Percentiles rank a stretch among this genome's conserved stretches.
Conservation (phyloP, 257 asterid genomes). For the Hygrophila difformis region DNA sequence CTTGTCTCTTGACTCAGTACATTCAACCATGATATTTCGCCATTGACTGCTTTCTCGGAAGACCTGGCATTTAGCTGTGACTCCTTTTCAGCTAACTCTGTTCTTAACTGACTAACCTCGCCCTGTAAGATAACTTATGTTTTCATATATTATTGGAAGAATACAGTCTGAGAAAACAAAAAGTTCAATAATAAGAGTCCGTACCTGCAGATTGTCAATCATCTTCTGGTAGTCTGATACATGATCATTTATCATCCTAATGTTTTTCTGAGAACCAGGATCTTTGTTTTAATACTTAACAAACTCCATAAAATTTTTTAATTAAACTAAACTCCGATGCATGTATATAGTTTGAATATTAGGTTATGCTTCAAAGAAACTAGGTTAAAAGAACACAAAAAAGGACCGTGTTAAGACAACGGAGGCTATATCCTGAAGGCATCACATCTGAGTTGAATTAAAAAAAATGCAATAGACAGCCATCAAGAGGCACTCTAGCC, state of each 20-base stretch:
- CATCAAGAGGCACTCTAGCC: too few species aligned
- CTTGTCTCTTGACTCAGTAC: slow-evolving; percentile 77
- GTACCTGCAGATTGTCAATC: slow-evolving; percentile 90
- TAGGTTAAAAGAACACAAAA: too few species aligned
- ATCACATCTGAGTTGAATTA: too few species aligned
- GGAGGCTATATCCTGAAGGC: too few species aligned
- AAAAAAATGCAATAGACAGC: slow-evolving; percentile 1
- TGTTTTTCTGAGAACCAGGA: slow-evolving; percentile 60
- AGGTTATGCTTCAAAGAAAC: too few species aligned
- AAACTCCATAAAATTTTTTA: too few species aligned
- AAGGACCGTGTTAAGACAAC: too few species aligned
- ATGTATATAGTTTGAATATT: too few species aligned
- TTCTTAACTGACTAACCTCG: slow-evolving; percentile 74
- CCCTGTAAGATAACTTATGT: slow-evolving; percentile 38
- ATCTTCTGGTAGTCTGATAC: slow-evolving; percentile 91
- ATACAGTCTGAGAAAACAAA: slow-evolving; percentile 9
- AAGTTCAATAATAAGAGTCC: slow-evolving; percentile 8
- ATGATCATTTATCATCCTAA: slow-evolving; percentile 71
- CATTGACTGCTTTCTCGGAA: slow-evolving; percentile 55
- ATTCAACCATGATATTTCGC: slow-evolving; percentile 66
- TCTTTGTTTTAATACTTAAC: slow-evolving; percentile 17
- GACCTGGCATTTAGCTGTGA: slow-evolving; percentile 70
- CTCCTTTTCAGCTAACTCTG: slow-evolving; percentile 85
- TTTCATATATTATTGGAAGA: slow-evolving; percentile 13
- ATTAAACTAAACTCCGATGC: too few species aligned